These are phyloP conservation scores for Przewalskia tangutica DNA, from an alignment of 257 asterid genomes.

Conservation along the genomic window DNA sequence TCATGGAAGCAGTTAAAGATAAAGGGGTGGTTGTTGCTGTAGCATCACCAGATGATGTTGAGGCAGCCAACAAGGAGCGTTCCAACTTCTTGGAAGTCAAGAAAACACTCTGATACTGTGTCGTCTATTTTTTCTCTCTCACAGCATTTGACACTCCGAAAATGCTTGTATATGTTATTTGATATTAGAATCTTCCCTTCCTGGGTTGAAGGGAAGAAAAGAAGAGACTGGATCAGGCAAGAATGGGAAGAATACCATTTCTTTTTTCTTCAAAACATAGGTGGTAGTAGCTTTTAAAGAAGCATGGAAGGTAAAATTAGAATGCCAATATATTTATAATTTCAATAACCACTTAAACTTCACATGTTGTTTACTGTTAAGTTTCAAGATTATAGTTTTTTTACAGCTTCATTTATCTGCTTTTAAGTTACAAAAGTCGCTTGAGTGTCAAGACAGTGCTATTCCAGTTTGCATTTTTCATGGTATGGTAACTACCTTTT, in stretches of 20 bases:
- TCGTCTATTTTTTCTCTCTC: background rate
- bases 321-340: background rate
- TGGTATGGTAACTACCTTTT: background rate
- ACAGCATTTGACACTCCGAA: background rate
- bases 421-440: background rate
- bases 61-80: constrained; percentile 63
- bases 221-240: background rate
- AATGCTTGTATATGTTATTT: background rate
- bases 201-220: background rate
- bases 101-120: constrained; percentile 53
- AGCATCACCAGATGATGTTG: constrained; percentile 79
- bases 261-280: background rate
- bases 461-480: background rate
- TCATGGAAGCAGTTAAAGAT: constrained; percentile 62
- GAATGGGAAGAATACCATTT: background rate
- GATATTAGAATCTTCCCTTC: background rate
- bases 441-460: background rate
- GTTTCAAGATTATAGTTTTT: background rate
- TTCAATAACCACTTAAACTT: background rate
- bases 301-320: background rate
- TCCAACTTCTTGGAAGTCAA: constrained; percentile 66
- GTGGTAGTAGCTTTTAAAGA: background rate
- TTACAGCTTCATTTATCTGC: background rate
- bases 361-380: background rate
- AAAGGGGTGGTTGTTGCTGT: constrained; percentile 84